A percentile compares a stretch with the other conserved stretches of the same genome.
Evolutionary conservation across 306 rosid genomes (phyloP).

Genomic region (Glycine latifolia): DNA sequence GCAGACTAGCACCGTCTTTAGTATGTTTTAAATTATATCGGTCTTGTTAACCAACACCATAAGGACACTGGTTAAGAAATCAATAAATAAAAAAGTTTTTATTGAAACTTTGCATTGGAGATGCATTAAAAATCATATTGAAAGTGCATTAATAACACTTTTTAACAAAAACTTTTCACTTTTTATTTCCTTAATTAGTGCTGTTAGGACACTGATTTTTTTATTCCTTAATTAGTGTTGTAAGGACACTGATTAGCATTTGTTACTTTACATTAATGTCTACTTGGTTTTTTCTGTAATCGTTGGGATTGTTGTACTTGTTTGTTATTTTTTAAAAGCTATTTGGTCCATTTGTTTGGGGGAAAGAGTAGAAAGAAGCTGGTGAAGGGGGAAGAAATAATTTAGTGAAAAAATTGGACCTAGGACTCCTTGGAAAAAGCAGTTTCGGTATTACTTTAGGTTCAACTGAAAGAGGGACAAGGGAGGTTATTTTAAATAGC

Average conservation of each 20-base stretch:
- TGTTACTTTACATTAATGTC: not conserved
- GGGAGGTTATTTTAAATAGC: conserved; percentile 4
- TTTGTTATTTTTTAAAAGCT: not conserved
- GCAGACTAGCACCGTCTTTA: too few relatives aligned
- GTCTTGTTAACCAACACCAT: too few relatives aligned
- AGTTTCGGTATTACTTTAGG: not conserved
- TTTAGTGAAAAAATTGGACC: conserved; percentile 16
- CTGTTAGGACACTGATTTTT: not conserved
- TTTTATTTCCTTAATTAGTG: not conserved
- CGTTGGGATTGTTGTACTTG: not conserved
- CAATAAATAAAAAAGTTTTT: too few relatives aligned
- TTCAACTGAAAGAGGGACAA: not conserved
- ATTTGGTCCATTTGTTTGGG: conserved; percentile 18
- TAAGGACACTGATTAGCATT: not conserved
- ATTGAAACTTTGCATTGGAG: too few relatives aligned
- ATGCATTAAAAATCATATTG: too few relatives aligned
- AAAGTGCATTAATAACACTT: too few relatives aligned
- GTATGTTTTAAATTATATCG: too few relatives aligned
- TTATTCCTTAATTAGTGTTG: too few relatives aligned
- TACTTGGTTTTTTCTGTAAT: not conserved
- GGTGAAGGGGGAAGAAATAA: not conserved
- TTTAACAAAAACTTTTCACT: not conserved
- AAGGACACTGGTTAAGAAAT: too few relatives aligned
- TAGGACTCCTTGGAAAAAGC: conserved; percentile 6
- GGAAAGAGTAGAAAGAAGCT: not conserved